Evolutionary conservation across 2,329 filamentous ascomycete species (phyloP).

Genomic region (Gremmenia infestans): DNA sequence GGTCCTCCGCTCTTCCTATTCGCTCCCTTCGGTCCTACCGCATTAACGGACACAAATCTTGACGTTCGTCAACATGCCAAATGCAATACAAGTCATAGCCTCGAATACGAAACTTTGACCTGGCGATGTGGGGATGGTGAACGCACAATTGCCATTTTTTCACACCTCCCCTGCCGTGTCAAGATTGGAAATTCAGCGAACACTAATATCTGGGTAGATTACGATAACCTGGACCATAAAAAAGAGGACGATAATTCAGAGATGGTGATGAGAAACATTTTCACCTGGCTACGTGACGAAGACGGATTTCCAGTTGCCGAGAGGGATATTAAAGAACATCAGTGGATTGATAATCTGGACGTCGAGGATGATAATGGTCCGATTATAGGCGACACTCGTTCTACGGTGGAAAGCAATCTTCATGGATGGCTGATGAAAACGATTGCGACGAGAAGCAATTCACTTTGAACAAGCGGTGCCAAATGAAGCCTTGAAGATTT

Average conservation of each 20-base stretch:
- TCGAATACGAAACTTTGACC: slow-evolving; percentile 16
- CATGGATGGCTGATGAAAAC: slow-evolving; percentile 20
- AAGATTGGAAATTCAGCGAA: slow-evolving; percentile 11
- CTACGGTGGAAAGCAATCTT: slow-evolving; percentile 14
- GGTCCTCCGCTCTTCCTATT: slow-evolving; percentile 19
- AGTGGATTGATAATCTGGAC: slow-evolving; percentile 29
- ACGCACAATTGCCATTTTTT: slow-evolving; percentile 1
- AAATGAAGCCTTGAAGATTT: too few relatives aligned
- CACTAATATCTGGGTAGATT: slow-evolving; percentile 12
- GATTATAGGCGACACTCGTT: slow-evolving; percentile 16
- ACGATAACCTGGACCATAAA: slow-evolving; percentile 17
- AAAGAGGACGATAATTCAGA: slow-evolving; percentile 21
- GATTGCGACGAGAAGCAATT: slow-evolving; percentile 14
- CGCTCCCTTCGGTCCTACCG: slow-evolving; percentile 18
- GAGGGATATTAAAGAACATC: slow-evolving; percentile 27
- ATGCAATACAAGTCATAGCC: slow-evolving; percentile 14
- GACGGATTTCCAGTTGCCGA: slow-evolving; percentile 29
- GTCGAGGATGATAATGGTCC: slow-evolving; percentile 23
- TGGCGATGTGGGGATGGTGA: slow-evolving; percentile 14
- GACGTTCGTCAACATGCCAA: slow-evolving; percentile 19
- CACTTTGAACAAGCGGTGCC: slow-evolving; percentile 5
- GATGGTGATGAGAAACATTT: slow-evolving; percentile 28
- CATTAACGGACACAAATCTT: slow-evolving; percentile 16
- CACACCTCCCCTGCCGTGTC: slow-evolving; percentile 11
- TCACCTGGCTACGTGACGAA: slow-evolving; percentile 26